A percentile compares a stretch with the other conserved stretches of the same genome.
Conservation (phyloP, 208 protist genomes). For the Acanthamoeba lenticulata region DNA sequence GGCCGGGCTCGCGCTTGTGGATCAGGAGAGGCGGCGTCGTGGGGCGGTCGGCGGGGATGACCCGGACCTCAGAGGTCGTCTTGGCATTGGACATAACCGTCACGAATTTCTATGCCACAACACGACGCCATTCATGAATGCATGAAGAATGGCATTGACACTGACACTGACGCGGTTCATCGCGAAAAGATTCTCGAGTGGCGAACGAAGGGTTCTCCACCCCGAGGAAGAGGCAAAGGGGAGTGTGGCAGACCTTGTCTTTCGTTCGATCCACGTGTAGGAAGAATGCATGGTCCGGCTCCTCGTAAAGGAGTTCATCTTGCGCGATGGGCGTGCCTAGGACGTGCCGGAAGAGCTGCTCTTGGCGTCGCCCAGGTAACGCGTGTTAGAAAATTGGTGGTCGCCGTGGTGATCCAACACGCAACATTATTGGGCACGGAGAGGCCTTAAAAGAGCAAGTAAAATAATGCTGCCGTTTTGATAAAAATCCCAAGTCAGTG, state of each 20-base stretch:
- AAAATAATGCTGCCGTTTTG: background rate
- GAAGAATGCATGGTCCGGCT: constrained; percentile 15
- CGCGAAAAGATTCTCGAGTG: background rate
- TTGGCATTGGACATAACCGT: constrained; percentile 13
- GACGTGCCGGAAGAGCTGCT: background rate
- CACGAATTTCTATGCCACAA: constrained; percentile 2
- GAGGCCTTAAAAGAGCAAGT: too few relatives aligned
- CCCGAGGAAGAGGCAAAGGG: background rate
- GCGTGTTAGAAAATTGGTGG: too few relatives aligned
- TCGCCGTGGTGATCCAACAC: too few relatives aligned
- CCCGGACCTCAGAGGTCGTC: constrained; percentile 5
- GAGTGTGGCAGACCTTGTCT: background rate
- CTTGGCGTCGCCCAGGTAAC: too few relatives aligned
- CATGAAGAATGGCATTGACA: background rate
- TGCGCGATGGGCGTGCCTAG: background rate
- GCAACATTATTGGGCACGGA: too few relatives aligned
- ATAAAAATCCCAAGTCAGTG: background rate
- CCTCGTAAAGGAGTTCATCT: constrained; percentile 21
- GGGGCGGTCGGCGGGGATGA: background rate
- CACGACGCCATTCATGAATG: background rate
- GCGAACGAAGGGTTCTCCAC: background rate
- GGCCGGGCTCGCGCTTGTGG: background rate
- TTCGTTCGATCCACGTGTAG: constrained; percentile 1
- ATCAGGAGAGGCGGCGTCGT: background rate
- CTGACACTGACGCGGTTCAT: background rate